Conservation (phyloP, 768 basidiomycete genomes). For the Amyloporia xantha region DNA sequence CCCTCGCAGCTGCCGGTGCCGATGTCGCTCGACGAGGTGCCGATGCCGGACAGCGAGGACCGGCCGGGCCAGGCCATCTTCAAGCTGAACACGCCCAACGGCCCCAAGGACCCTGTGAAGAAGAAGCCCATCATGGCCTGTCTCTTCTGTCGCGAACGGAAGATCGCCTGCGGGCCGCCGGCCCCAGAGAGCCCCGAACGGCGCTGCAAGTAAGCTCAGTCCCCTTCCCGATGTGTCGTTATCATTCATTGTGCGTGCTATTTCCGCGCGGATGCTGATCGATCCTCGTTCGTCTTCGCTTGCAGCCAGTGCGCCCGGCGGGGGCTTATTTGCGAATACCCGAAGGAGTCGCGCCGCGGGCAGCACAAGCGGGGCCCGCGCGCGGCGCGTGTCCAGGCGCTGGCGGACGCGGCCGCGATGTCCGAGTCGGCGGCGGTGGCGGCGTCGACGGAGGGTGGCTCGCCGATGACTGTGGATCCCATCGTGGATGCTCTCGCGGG, state of each 20-base stretch:
- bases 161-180: slow-evolving; percentile 44
- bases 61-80: slow-evolving; percentile 18
- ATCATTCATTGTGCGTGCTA: not conserved
- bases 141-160: slow-evolving; percentile 43
- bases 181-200: slow-evolving; percentile 29
- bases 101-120: slow-evolving; percentile 19
- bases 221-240: not conserved
- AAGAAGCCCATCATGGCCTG: slow-evolving; percentile 43
- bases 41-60: slow-evolving; percentile 5
- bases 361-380: slow-evolving; percentile 33
- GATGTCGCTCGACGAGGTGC: slow-evolving; percentile 11
- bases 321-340: slow-evolving; percentile 39
- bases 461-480: not conserved
- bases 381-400: slow-evolving; percentile 15
- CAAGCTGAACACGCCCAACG: slow-evolving; percentile 13
- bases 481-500: not conserved
- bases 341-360: slow-evolving; percentile 43
- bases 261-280: slow-evolving; percentile 10
- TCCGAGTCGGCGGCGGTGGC: not conserved
- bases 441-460: too few species aligned
- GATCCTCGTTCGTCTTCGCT: not conserved
- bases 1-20: not conserved
- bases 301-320: slow-evolving; percentile 42
- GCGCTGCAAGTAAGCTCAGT: slow-evolving; percentile 40
- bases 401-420: slow-evolving; percentile 1